A percentile compares a stretch with the other conserved stretches of the same genome.
Conservation (phyloP, 164 flowering plant genomes). For the Vitis labrusca region DNA sequence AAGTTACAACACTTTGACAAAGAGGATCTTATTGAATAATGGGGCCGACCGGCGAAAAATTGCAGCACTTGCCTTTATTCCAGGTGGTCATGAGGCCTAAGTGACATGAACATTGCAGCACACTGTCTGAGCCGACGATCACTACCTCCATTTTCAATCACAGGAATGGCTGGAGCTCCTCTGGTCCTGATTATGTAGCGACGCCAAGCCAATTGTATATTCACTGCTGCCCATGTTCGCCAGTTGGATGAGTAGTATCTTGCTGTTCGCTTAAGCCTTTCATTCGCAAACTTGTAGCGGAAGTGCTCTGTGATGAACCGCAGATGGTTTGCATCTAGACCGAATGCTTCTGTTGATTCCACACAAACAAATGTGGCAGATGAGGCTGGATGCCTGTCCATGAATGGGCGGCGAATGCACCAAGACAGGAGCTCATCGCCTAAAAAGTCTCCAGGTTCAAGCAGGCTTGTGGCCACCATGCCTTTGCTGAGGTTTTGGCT, state of each 20-base stretch:
- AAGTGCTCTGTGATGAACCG: slow-evolving; percentile 88
- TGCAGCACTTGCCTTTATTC: slow-evolving; percentile 36
- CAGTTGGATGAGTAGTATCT: slow-evolving; percentile 85
- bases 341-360: slow-evolving; percentile 83
- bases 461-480: slow-evolving; percentile 60
- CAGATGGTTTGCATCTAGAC: slow-evolving; percentile 64
- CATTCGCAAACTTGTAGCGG: slow-evolving; percentile 85
- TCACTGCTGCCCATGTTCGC: slow-evolving; percentile 96
- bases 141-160: slow-evolving; percentile 33
- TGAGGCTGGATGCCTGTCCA: slow-evolving; percentile 84
- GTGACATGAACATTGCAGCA: slow-evolving; percentile 89
- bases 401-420: slow-evolving; percentile 89
- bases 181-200: slow-evolving; percentile 62
- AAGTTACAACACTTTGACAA: not conserved
- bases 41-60: not conserved
- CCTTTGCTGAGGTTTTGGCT: slow-evolving; percentile 82
- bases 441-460: slow-evolving; percentile 79
- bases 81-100: slow-evolving; percentile 92
- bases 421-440: slow-evolving; percentile 96
- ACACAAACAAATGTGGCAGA: slow-evolving; percentile 74
- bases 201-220: slow-evolving; percentile 81
- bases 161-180: slow-evolving; percentile 29
- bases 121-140: slow-evolving; percentile 64
- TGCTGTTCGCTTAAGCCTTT: slow-evolving; percentile 76
- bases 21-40: slow-evolving; percentile 3